A percentile compares a stretch with the other conserved stretches of the same genome.
Evolutionary conservation across 2,329 filamentous ascomycete species (phyloP).

Genomic region (Cylindrodendrum hubeiense): DNA sequence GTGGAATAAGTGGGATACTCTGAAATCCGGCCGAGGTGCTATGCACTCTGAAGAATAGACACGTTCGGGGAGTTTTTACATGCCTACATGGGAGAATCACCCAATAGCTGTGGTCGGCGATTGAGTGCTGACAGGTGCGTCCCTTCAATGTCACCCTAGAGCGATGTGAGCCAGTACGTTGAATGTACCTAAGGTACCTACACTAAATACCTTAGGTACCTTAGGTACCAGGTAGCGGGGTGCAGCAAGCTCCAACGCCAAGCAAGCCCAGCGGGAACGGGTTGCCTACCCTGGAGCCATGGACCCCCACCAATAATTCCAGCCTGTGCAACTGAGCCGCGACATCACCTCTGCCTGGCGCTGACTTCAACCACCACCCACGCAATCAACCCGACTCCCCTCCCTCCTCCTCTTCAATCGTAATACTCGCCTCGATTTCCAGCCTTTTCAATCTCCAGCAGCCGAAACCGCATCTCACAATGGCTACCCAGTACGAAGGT

Average conservation of each 20-base stretch:
- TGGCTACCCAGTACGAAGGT: conserved; percentile 72
- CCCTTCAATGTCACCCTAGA: too few species aligned
- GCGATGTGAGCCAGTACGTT: background rate
- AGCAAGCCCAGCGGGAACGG: background rate
- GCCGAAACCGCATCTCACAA: conserved; percentile 44
- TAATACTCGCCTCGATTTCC: background rate
- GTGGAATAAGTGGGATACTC: background rate
- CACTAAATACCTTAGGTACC: too few species aligned
- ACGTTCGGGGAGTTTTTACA: background rate
- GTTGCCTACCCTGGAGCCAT: background rate
- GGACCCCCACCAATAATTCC: background rate
- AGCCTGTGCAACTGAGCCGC: background rate
- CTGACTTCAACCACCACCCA: conserved; percentile 5
- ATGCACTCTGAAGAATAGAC: background rate
- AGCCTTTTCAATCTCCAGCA: background rate
- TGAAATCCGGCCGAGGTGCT: background rate
- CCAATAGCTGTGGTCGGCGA: background rate
- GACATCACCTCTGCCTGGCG: conserved; percentile 23
- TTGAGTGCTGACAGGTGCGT: background rate
- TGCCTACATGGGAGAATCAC: background rate
- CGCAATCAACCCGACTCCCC: background rate
- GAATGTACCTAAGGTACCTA: background rate
- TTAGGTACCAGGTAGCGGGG: too few species aligned
- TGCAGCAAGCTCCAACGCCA: too few species aligned
- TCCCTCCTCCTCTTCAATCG: background rate